Evolutionary conservation across 1,139 yeast genomes (phyloP).

Genomic region (Scheffersomyces quercinus): DNA sequence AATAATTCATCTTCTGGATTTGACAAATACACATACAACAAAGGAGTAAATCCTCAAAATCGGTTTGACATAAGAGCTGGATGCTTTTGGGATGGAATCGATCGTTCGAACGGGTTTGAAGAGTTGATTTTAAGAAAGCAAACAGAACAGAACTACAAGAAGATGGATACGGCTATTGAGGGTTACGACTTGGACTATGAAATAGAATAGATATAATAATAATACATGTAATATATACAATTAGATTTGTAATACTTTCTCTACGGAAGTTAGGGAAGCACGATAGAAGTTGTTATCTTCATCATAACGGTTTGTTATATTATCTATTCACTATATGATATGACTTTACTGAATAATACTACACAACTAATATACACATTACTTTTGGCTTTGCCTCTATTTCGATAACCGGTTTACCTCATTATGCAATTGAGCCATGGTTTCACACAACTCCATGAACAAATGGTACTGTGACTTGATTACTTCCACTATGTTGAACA

Average conservation of each 20-base stretch:
- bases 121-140: constrained; percentile 57
- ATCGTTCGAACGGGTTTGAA: constrained; percentile 91
- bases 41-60: constrained; percentile 61
- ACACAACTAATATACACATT: too few relatives aligned
- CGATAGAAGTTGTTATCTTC: too few relatives aligned
- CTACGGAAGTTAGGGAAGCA: too few relatives aligned
- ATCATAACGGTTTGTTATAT: too few relatives aligned
- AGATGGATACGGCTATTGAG: constrained; percentile 19
- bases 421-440: constrained; percentile 86
- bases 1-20: background rate
- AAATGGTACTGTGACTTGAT: constrained; percentile 79
- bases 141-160: constrained; percentile 42
- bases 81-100: constrained; percentile 89
- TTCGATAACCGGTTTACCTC: constrained; percentile 38
- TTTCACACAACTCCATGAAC: constrained; percentile 89
- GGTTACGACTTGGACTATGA: constrained; percentile 22
- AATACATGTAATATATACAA: too few relatives aligned
- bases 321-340: too few relatives aligned
- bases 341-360: too few relatives aligned
- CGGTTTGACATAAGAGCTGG: constrained; percentile 82
- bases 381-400: background rate
- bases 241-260: too few relatives aligned
- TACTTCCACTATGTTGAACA: constrained; percentile 61
- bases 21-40: constrained; percentile 26
- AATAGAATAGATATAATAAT: background rate